Evolutionary conservation across 2,329 filamentous ascomycete genomes (phyloP).

Genomic region (Colletotrichum cereale): DNA sequence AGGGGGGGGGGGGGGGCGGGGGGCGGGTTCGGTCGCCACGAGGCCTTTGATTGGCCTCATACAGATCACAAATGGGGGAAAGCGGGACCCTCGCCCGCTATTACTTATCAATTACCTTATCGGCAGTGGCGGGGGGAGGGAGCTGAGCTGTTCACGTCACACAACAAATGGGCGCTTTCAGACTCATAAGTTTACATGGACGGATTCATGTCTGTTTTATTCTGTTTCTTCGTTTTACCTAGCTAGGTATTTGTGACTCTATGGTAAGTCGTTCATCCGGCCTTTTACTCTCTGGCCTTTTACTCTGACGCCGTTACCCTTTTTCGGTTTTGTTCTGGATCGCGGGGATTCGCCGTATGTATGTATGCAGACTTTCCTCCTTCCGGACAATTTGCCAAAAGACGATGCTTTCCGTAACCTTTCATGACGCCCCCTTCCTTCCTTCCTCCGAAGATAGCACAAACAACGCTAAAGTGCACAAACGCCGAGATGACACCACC

Average conservation of each 20-base stretch:
- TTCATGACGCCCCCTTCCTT: neutral
- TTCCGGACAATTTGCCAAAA: neutral
- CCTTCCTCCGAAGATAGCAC: neutral
- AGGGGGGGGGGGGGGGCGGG: conserved; percentile 11
- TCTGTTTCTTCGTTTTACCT: neutral
- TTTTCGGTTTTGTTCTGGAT: neutral
- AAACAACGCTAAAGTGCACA: conserved; percentile 26
- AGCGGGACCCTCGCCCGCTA: conserved; percentile 5
- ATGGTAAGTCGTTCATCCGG: neutral
- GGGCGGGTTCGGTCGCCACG: neutral
- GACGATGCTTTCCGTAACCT: conserved; percentile 4
- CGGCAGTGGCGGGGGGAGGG: neutral
- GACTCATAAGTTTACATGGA: conserved; percentile 11
- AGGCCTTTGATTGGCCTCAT: neutral
- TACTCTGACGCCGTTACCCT: neutral
- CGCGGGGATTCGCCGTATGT: neutral
- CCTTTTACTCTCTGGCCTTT: neutral
- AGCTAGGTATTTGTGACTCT: neutral
- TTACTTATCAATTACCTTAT: conserved; percentile 24
- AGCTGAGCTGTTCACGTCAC: conserved; percentile 13
- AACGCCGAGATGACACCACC: conserved; percentile 23
- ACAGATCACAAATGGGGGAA: neutral
- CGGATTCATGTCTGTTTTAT: neutral
- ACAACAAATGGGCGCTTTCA: neutral
- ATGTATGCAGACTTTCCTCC: neutral